Conservation (phyloP, 2,329 filamentous ascomycete genomes). For the Magnaporthiopsis incrustans region DNA sequence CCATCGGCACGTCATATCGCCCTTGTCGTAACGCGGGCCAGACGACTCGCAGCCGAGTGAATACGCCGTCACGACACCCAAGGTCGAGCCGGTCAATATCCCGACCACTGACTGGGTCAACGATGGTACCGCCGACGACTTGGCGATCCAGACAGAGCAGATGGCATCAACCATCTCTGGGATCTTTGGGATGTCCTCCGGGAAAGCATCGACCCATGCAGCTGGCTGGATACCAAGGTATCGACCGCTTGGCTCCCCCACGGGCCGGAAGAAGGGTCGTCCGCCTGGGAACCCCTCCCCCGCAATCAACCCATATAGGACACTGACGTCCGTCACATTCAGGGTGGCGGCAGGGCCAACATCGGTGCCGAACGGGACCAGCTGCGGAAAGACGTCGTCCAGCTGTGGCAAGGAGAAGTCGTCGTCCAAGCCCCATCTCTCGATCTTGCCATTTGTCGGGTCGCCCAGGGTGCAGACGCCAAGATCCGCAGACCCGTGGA, state of each 20-base stretch:
- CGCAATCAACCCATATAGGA: slow-evolving; percentile 72
- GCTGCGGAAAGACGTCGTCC: slow-evolving; percentile 64
- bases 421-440: slow-evolving; percentile 75
- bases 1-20: slow-evolving; percentile 83
- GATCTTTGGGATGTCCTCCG: slow-evolving; percentile 64
- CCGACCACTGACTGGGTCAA: slow-evolving; percentile 72
- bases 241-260: slow-evolving; percentile 66
- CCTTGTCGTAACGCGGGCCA: slow-evolving; percentile 57
- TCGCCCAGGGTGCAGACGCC: slow-evolving; percentile 77
- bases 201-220: slow-evolving; percentile 47
- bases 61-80: slow-evolving; percentile 76
- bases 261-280: slow-evolving; percentile 66
- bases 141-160: slow-evolving; percentile 83
- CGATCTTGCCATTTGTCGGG: slow-evolving; percentile 65
- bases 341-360: slow-evolving; percentile 70
- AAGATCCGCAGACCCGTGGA: slow-evolving; percentile 75
- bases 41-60: slow-evolving; percentile 56
- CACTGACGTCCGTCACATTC: slow-evolving; percentile 87
- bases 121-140: slow-evolving; percentile 62
- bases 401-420: slow-evolving; percentile 69
- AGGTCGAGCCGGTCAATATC: slow-evolving; percentile 74
- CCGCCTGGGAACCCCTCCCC: slow-evolving; percentile 85
- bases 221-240: slow-evolving; percentile 54
- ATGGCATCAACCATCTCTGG: slow-evolving; percentile 63
- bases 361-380: slow-evolving; percentile 69